Percentiles rank a stretch among this genome's conserved stretches.
Evolutionary conservation across 2,329 filamentous ascomycete genomes (phyloP).

Genomic region (Fusarium circinatum): DNA sequence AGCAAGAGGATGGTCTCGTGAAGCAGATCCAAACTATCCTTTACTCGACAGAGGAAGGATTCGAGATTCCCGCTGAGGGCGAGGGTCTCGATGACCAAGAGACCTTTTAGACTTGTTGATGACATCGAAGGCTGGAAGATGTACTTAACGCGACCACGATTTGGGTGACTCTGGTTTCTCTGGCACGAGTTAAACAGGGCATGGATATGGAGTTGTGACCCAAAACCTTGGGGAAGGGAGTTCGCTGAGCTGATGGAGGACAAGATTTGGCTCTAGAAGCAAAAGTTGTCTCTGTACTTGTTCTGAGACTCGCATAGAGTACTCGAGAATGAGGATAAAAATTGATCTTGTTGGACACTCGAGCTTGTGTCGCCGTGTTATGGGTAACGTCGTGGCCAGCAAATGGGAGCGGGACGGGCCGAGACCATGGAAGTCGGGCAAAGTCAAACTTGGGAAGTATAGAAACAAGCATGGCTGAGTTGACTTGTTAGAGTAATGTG

Average conservation of each 20-base stretch:
- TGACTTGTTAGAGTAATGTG: background rate
- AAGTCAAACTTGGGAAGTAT: background rate
- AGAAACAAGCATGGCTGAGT: background rate
- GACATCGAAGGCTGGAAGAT: slow-evolving; percentile 17
- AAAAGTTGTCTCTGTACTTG: slow-evolving; percentile 35
- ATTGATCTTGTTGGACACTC: slow-evolving; percentile 35
- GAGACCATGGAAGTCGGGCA: slow-evolving; percentile 4
- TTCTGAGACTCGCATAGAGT: slow-evolving; percentile 27
- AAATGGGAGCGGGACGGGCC: slow-evolving; percentile 22
- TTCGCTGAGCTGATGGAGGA: slow-evolving; percentile 25
- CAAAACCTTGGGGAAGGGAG: slow-evolving; percentile 35
- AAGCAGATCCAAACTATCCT: slow-evolving; percentile 97
- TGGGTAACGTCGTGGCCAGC: background rate
- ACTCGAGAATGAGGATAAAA: slow-evolving; percentile 21
- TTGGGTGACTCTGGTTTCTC: slow-evolving; percentile 29
- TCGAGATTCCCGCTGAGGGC: slow-evolving; percentile 87
- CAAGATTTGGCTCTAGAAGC: slow-evolving; percentile 41
- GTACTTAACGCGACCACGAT: slow-evolving; percentile 45
- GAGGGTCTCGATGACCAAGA: slow-evolving; percentile 81
- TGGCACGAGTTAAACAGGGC: slow-evolving; percentile 35
- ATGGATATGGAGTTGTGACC: slow-evolving; percentile 44
- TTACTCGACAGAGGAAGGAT: slow-evolving; percentile 94
- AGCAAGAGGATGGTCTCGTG: slow-evolving; percentile 89
- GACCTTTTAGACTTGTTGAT: slow-evolving; percentile 68
- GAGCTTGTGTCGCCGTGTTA: background rate